These are phyloP conservation scores for Parasitella parasitica DNA, from an alignment of 371 early-diverging fungal species.

Conservation along the genomic window DNA sequence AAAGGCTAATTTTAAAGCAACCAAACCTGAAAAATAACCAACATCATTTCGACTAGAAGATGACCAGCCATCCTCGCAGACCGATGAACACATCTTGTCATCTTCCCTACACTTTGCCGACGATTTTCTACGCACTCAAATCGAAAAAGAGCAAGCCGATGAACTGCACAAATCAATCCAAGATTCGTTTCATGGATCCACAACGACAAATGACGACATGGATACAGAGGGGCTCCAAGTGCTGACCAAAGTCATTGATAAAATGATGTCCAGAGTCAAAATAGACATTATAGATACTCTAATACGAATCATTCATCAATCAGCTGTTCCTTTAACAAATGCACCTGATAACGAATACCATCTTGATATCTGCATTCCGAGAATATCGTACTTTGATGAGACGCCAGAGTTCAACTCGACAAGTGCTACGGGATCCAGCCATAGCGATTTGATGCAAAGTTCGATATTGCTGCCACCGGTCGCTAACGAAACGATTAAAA, in stretches of 20 bases:
- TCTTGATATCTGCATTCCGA: slow-evolving; percentile 57
- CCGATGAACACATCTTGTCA: slow-evolving; percentile 67
- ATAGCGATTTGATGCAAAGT: slow-evolving; percentile 28
- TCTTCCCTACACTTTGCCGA: slow-evolving; percentile 89
- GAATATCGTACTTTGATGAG: slow-evolving; percentile 61
- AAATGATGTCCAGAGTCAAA: slow-evolving; percentile 64
- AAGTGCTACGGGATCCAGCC: slow-evolving; percentile 1
- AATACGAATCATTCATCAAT: slow-evolving; percentile 56
- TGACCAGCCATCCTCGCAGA: background rate
- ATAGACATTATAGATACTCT: slow-evolving; percentile 54
- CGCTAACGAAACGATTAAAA: slow-evolving; percentile 43
- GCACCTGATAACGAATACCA: slow-evolving; percentile 41
- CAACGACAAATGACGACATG: slow-evolving; percentile 19
- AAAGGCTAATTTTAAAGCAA: too few species aligned
- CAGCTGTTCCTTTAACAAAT: slow-evolving; percentile 26
- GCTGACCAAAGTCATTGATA: slow-evolving; percentile 68
- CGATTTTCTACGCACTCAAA: slow-evolving; percentile 76
- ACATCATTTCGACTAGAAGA: background rate
- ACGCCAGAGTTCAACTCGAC: slow-evolving; percentile 50
- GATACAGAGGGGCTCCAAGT: slow-evolving; percentile 67
- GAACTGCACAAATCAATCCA: slow-evolving; percentile 58
- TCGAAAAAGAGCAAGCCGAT: slow-evolving; percentile 53
- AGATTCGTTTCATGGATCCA: slow-evolving; percentile 43
- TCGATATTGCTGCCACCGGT: slow-evolving; percentile 39
- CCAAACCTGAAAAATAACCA: background rate